Evolutionary conservation across 768 basidiomycete genomes (phyloP), one percentile per base, ranked within the genome.

Genomic region (Tylopilus felleus): DNA sequence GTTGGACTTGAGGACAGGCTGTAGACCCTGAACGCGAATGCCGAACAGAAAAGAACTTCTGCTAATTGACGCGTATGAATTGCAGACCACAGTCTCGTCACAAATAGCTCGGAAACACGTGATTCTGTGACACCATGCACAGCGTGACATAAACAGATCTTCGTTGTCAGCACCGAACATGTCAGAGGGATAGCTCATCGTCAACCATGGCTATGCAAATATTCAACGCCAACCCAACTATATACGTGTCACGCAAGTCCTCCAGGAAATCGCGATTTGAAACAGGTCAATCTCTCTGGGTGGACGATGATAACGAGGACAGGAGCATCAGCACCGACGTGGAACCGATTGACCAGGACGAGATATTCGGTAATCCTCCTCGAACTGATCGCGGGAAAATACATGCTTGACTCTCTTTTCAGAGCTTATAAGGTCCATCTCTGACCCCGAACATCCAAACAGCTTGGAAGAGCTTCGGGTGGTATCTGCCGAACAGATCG

Each of bases 391-490:
- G 16, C 22, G 28, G 45, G 47, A 10, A 58, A n/a, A 52, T 19
- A 22, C 23, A 5, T n/a, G 2, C n/a, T 42, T 52, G 38, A 55
- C n/a, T 10, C 43, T 4, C 13, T 48, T 29, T 54, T 27, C 25
- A 97, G 96, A 97, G 60, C 80, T 98, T 19, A 88, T 99, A 49
- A 82, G 94, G 52, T 87, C 85, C 4, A 98, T 98, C 42, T 87
- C 87, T 49, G 96, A 98, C 65, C 96, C 96, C 2, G 97, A 99
- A 67, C 94, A 99, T 70, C 91, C 93, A 5, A 88, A 87, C 64
- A 89, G 87, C 17, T 80, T 99, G 43, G 97, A 99, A 67, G 93
- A 98, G 66, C 85, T 99, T 9, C 86, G 90, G 22, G 97, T 99
- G 35, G 95, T 99, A 39, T 96, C 93, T 44, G 83, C 85, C 7